A percentile compares a stretch with the other conserved stretches of the same genome.
phyloP scores from a whole-genome alignment of 169 alveolate genomes.

The Eimeria sp. region DNA sequence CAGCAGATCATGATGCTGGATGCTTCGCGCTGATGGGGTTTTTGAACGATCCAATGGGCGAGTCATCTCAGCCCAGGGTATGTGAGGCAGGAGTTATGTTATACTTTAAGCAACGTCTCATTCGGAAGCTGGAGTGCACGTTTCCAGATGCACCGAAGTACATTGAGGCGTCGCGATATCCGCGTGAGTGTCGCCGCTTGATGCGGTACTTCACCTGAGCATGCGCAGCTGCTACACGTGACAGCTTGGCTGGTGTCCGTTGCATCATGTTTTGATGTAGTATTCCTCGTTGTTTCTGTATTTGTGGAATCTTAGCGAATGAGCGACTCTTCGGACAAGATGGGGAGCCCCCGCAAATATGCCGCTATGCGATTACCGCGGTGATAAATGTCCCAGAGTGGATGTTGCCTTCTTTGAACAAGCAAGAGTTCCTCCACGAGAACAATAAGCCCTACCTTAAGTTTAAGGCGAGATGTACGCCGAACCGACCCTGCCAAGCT shows the following conservation, averaged over 20 bases:
- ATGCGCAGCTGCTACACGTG: background rate
- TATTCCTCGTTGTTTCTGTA: background rate
- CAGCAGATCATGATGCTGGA: conserved; percentile 91
- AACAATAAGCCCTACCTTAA: conserved; percentile 91
- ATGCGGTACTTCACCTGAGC: background rate
- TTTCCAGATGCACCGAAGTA: conserved; percentile 91
- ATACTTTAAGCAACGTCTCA: conserved; percentile 92
- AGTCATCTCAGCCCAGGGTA: conserved; percentile 85
- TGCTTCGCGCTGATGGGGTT: conserved; percentile 92
- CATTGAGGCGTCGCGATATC: conserved; percentile 82
- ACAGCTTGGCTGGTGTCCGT: too few species aligned
- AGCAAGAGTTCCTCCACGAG: conserved; percentile 95
- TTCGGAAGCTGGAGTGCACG: conserved; percentile 92
- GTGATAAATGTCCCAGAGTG: conserved; percentile 94
- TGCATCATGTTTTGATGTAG: background rate
- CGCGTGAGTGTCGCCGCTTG: conserved; percentile 41
- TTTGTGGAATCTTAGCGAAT: conserved; percentile 21
- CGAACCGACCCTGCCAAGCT: background rate
- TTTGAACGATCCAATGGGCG: conserved; percentile 89
- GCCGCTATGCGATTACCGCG: conserved; percentile 92
- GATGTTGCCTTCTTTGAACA: conserved; percentile 93
- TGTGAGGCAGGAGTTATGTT: conserved; percentile 94
- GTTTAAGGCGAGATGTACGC: conserved; percentile 87
- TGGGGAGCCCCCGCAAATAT: conserved; percentile 83
- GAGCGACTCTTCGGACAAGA: conserved; percentile 53